A percentile compares a stretch with the other conserved stretches of the same genome.
Conservation (phyloP, 2,329 filamentous ascomycete species). For the Verticillium zaregamsianum region DNA sequence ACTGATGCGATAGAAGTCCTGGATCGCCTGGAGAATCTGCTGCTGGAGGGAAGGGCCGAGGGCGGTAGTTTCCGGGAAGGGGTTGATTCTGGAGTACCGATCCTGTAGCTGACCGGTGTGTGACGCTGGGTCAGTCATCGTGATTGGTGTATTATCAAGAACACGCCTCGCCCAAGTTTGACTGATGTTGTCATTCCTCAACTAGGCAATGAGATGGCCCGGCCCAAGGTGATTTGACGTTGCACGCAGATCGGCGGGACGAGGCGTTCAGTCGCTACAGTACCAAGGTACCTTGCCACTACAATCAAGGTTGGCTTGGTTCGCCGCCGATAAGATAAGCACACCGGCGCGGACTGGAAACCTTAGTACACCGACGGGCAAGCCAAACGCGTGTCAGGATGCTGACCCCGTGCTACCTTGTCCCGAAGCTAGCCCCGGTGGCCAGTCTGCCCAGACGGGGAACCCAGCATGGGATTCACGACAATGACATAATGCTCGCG, state of each 20-base stretch:
- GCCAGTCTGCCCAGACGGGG: neutral
- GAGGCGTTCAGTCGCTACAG: neutral
- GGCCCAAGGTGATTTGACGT: neutral
- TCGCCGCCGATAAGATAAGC: neutral
- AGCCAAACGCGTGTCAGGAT: neutral
- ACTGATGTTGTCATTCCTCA: neutral
- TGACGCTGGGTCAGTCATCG: neutral
- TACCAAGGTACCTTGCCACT: neutral
- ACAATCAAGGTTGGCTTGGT: neutral
- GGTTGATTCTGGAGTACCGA: neutral
- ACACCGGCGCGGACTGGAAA: neutral
- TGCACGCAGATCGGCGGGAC: neutral
- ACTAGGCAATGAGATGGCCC: neutral
- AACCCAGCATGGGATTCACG: neutral
- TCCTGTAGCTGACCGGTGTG: neutral
- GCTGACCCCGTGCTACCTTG: neutral
- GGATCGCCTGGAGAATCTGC: constrained; percentile 1
- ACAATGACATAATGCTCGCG: neutral
- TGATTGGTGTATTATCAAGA: neutral
- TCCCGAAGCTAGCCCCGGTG: neutral
- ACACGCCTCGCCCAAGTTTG: neutral
- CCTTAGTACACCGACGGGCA: neutral
- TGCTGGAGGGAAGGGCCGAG: neutral
- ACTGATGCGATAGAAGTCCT: constrained; percentile 12
- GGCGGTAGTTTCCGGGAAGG: neutral